phyloP scores from a whole-genome alignment of 345 rosid genomes.

The Corymbia maculata region DNA sequence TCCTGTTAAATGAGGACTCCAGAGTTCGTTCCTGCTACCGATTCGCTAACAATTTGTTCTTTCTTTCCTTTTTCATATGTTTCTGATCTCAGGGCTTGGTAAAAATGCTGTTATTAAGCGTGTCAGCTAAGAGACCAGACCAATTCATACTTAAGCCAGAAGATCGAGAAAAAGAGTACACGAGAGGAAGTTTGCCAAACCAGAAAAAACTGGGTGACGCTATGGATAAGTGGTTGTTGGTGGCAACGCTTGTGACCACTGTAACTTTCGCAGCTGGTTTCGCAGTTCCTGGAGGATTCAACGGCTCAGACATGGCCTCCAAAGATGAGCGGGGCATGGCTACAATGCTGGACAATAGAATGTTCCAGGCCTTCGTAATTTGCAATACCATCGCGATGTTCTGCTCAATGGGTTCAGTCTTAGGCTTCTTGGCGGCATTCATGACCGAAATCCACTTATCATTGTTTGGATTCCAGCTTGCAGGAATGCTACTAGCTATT shows the following conservation, averaged over 20 bases:
- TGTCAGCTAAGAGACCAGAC: neutral
- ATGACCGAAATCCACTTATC: fast-evolving
- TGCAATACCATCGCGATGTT: neutral
- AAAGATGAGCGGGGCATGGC: neutral
- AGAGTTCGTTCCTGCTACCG: neutral
- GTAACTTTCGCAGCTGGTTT: neutral
- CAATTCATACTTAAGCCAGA: fast-evolving
- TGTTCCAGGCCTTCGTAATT: neutral
- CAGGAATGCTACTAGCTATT: fast-evolving
- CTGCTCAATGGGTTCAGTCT: neutral
- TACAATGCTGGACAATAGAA: neutral
- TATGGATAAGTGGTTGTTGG: neutral
- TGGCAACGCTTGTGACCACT: neutral
- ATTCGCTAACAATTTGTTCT: neutral
- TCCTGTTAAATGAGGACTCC: neutral
- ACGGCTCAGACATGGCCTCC: neutral
- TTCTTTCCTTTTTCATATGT: neutral
- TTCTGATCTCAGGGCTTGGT: neutral
- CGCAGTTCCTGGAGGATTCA: neutral
- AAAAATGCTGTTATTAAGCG: neutral
- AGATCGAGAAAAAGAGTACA: neutral
- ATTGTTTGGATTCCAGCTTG: fast-evolving
- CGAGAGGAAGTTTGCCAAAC: fast-evolving
- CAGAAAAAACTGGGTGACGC: fast-evolving
- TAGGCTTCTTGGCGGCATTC: neutral